Evolutionary conservation across 106 monocot genomes (phyloP).

Genomic region (Gastrodia elata): DNA sequence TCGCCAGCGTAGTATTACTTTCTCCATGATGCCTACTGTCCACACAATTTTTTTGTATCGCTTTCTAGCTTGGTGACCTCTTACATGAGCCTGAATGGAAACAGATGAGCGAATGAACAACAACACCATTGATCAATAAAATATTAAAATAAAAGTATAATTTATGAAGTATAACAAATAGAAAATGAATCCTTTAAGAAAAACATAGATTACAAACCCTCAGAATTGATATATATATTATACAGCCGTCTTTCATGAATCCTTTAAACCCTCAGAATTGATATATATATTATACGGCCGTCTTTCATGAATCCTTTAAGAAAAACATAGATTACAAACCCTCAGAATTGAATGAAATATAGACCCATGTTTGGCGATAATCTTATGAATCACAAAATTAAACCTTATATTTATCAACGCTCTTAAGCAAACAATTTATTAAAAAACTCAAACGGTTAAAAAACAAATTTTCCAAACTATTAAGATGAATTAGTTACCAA

Average conservation of each 20-base stretch:
- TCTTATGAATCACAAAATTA: too few relatives aligned
- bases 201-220: neutral
- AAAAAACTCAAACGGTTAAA: too few relatives aligned
- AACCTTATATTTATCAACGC: too few relatives aligned
- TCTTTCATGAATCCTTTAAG: neutral
- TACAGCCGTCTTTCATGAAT: too few relatives aligned
- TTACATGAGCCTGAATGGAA: slow-evolving; percentile 53
- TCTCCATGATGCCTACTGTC: slow-evolving; percentile 80
- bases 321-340: neutral
- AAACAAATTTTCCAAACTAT: too few relatives aligned
- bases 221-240: too few relatives aligned
- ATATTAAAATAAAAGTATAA: neutral
- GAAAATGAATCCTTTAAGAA: neutral
- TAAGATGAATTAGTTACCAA: too few relatives aligned
- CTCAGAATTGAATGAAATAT: neutral
- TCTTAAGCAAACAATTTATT: too few relatives aligned
- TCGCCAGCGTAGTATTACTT: slow-evolving; percentile 72
- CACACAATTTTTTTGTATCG: slow-evolving; percentile 56
- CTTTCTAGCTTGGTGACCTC: slow-evolving; percentile 84
- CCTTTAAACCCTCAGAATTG: neutral
- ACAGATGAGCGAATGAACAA: neutral
- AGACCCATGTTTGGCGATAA: too few relatives aligned
- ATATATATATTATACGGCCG: too few relatives aligned
- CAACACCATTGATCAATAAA: neutral
- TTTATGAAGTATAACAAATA: neutral